A percentile compares a stretch with the other conserved stretches of the same genome.
phyloP scores from a whole-genome alignment of 345 rosid species.

The Alliaria petiolata region DNA sequence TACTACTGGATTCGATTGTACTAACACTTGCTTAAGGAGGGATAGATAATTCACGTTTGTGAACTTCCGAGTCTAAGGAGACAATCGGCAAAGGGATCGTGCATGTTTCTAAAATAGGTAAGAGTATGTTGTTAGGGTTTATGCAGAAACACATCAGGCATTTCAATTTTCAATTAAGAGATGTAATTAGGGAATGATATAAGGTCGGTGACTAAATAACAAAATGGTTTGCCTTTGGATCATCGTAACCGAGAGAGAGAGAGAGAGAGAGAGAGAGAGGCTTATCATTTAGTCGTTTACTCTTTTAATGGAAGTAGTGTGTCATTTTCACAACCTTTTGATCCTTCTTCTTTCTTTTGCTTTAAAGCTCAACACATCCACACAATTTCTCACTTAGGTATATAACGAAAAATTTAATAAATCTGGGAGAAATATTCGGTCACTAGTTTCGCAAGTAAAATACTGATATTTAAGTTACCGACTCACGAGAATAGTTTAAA shows the following conservation, averaged over 20 bases:
- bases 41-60: not conserved
- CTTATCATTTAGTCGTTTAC: not conserved
- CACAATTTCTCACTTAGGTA: slow-evolving; percentile 6
- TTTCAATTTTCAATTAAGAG: not conserved
- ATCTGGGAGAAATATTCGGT: not conserved
- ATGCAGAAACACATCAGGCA: not conserved
- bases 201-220: not conserved
- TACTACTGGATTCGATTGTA: too few relatives aligned
- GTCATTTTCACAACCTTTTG: slow-evolving; percentile 33
- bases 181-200: not conserved
- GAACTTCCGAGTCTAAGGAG: not conserved
- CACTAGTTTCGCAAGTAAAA: not conserved
- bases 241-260: slow-evolving; percentile 6
- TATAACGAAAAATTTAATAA: not conserved
- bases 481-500: not conserved
- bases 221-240: not conserved
- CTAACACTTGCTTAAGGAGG: too few relatives aligned
- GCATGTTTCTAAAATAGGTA: too few relatives aligned
- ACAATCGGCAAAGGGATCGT: too few relatives aligned
- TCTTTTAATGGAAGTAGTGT: slow-evolving; percentile 14
- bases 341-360: slow-evolving; percentile 7
- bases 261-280: slow-evolving; percentile 10
- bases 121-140: not conserved
- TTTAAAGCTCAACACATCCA: slow-evolving; percentile 2
- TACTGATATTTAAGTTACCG: not conserved